Evolutionary conservation across 257 asterid genomes (phyloP), one percentile per base, ranked within the genome.

Genomic region (Orobanche coerulescens): DNA sequence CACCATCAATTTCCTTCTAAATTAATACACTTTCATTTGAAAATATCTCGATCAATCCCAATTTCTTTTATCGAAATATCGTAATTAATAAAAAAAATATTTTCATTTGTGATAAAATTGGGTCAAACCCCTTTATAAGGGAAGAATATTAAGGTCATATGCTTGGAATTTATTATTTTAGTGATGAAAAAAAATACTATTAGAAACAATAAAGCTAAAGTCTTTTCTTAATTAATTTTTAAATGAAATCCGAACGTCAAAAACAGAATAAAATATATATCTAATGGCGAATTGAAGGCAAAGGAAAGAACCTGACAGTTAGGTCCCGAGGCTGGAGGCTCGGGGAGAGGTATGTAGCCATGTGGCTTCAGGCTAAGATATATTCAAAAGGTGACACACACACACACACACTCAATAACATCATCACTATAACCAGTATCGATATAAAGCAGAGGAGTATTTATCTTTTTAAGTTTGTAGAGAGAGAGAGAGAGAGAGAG

Each of bases 281-380:
- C n/a, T 68, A 19, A 57, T 50, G 40, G 50, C 36, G 43, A 59
- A 43, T 26, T 64, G 42, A 48, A 34, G 40, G 56, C 25, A 44
- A 15, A 69, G 37, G 58, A 24, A 43, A 58, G 37, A 47, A 25
- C 31, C 64, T 25, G 37, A 31, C 67, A 12, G 73, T 78, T 72
- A 55, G 64, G 22, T 8, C 18, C 79, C 71, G 78, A 73, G 63
- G 54, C 86, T 65, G 70, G 39, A 84, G 92, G 87, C 43, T 67
- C 70, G 95, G 96, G 72, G 47, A 18, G 65, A 78, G 86, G 91
- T 0, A 66, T 58, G 83, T 74, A 23, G 23, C 47, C 73, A 64
- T 43, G 80, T 70, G 77, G 71, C 28, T 26, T 57, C 8, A 54
- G 64, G 44, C 64, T 16, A 60, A 54, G 22, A 55, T 47, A 64